Evolutionary conservation across 2,329 filamentous ascomycete genomes (phyloP).

Genomic region (Botrytis hyacinthi): DNA sequence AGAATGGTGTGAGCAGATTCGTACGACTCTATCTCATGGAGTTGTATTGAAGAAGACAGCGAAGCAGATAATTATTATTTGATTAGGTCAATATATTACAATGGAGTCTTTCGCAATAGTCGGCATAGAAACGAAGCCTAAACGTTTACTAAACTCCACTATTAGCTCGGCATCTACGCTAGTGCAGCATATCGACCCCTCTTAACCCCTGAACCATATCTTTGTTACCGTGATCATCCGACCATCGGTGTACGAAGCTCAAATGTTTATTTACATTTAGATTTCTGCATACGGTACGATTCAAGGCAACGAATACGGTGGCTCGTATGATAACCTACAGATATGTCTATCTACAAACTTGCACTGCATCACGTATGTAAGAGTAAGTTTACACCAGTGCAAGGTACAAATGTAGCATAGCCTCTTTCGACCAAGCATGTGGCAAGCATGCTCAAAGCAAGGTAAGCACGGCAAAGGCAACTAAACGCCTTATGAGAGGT

Average conservation of each 20-base stretch:
- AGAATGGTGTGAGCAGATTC: neutral
- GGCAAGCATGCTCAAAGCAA: neutral
- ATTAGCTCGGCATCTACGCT: conserved; percentile 7
- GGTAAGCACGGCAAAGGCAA: neutral
- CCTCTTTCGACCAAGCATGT: conserved; percentile 1
- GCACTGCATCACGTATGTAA: neutral
- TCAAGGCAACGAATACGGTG: neutral
- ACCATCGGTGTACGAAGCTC: neutral
- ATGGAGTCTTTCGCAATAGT: neutral
- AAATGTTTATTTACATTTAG: neutral
- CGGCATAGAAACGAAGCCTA: neutral
- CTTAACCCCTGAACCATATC: conserved; percentile 7
- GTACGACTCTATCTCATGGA: neutral
- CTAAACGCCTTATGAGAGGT: neutral
- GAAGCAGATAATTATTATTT: neutral
- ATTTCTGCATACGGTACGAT: no score
- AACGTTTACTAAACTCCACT: neutral
- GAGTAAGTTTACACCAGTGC: neutral
- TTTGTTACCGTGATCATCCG: conserved; percentile 2
- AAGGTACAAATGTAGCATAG: conserved; percentile 1
- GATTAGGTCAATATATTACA: neutral
- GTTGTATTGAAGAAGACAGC: neutral
- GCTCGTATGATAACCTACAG: neutral
- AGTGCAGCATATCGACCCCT: conserved; percentile 5
- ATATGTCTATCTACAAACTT: neutral